phyloP scores from a whole-genome alignment of 192 early-diverging fungal genomes.

The Backusella liffmaniae region DNA sequence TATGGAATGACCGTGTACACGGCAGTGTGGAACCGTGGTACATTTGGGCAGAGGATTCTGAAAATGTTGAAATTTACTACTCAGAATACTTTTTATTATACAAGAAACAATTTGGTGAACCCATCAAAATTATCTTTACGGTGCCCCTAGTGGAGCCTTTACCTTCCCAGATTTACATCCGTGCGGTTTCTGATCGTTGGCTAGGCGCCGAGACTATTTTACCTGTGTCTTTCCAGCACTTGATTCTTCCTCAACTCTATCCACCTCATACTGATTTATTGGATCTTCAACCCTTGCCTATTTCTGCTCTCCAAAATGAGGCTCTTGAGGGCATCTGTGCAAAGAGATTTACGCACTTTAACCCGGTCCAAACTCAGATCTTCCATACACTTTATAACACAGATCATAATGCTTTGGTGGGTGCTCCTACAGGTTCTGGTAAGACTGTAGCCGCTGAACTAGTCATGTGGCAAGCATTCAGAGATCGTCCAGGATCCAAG shows the following conservation, averaged over 20 bases:
- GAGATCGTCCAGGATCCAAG: slow-evolving; percentile 55
- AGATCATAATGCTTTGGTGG: slow-evolving; percentile 82
- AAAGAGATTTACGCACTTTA: slow-evolving; percentile 91
- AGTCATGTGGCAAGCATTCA: slow-evolving; percentile 82
- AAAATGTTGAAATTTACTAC: slow-evolving; percentile 88
- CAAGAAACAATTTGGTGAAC: slow-evolving; percentile 63
- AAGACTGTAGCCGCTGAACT: slow-evolving; percentile 97
- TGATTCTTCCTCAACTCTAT: slow-evolving; percentile 85
- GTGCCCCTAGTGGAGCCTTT: slow-evolving; percentile 92
- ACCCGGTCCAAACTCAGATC: slow-evolving; percentile 98
- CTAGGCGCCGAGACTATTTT: slow-evolving; percentile 84
- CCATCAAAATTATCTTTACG: slow-evolving; percentile 76
- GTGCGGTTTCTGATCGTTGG: slow-evolving; percentile 96
- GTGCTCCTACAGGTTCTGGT: slow-evolving; percentile 97
- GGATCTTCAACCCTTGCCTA: slow-evolving; percentile 88
- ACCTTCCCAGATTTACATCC: slow-evolving; percentile 88
- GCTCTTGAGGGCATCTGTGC: slow-evolving; percentile 84
- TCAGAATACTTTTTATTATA: slow-evolving; percentile 88
- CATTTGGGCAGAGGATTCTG: slow-evolving; percentile 94
- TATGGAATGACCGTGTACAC: slow-evolving; percentile 94
- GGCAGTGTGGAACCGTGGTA: slow-evolving; percentile 90
- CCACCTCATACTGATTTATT: slow-evolving; percentile 89
- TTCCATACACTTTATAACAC: slow-evolving; percentile 96
- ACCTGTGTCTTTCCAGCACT: slow-evolving; percentile 88
- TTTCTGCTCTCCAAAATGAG: slow-evolving; percentile 79